Base-by-base conservation (phyloP, 2,329 filamentous ascomycete genomes). In the Fusarium luffae region DNA sequence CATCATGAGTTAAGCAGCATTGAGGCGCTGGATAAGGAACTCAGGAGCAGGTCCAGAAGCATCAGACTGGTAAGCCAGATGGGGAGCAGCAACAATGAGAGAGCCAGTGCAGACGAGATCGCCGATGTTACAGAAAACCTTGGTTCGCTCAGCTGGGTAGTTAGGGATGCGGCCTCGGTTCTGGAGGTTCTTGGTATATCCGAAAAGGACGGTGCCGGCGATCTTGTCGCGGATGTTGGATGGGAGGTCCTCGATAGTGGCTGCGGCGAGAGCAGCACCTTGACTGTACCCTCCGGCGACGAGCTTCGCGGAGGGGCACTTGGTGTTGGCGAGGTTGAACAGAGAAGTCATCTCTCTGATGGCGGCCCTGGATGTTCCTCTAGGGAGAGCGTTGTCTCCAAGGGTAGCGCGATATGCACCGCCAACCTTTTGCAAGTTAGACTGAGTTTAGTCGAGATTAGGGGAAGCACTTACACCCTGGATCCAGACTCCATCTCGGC, bases 181-280 rank as follows among this genome's bases (percentile, higher is more conserved):
- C 69, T 83, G 82, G 23, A 76, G 58, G 73, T 83, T 83, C 75
- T 82, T 80, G 47, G 82, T 82, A 67, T 83, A 82, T 1, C 82
- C 81, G 40, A 80, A 82, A 18, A 81, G 72, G 1, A 79, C 78
- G 4, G 76, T 75, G 10, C 77, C 80, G 41, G 76, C 78, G 67
- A 82, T 73, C 73, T 82, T 76, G 41, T 78, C 59, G 37, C 76
- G 71, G 51, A 80, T 68, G 13, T 66, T 23, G 3, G 71, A 51
- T 47, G 67, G 61, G n/a, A 83, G 71, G 23, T 78, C 74, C 18
- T 77, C 72, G 30, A 85, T 73, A 4, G 81, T 74, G 47, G 78
- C 77, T n/a, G 79, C 78, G n/a, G 82, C 78, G 40, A 85, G 78
- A 1, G 83, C 83, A 3, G 80, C 78, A 16, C 83, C 83, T 70